phyloP scores from a whole-genome alignment of 768 basidiomycete genomes.

The Macrolepiota dolichaula region DNA sequence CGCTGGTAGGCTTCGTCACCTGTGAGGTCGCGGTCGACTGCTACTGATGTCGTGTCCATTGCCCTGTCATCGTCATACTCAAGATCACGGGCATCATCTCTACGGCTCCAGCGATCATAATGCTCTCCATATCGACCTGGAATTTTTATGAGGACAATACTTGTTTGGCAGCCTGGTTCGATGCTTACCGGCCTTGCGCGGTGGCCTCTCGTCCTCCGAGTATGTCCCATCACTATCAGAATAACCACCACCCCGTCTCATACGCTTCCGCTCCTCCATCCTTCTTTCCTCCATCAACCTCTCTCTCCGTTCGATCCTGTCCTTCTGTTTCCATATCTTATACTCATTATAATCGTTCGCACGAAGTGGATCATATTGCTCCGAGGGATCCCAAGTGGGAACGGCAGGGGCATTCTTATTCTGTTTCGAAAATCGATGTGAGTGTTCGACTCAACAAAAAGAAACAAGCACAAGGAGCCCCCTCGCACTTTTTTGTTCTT shows the following conservation, averaged over 20 bases:
- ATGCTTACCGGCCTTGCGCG: slow-evolving; percentile 61
- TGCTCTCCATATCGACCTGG: slow-evolving; percentile 48
- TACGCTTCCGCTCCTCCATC: slow-evolving; percentile 54
- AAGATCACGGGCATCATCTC: slow-evolving; percentile 37
- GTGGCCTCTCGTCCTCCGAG: slow-evolving; percentile 67
- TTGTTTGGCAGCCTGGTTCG: background rate
- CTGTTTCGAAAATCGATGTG: slow-evolving; percentile 27
- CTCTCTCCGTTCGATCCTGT: slow-evolving; percentile 71
- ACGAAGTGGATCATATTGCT: slow-evolving; percentile 75
- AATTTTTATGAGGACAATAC: background rate
- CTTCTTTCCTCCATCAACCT: slow-evolving; percentile 59
- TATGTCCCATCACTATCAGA: slow-evolving; percentile 63
- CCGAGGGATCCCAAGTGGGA: slow-evolving; percentile 72
- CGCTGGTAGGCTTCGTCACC: slow-evolving; percentile 83
- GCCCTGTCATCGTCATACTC: slow-evolving; percentile 20
- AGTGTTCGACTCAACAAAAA: background rate
- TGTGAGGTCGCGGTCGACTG: slow-evolving; percentile 44
- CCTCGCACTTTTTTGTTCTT: slow-evolving; percentile 60
- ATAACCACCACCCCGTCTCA: slow-evolving; percentile 53
- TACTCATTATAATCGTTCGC: slow-evolving; percentile 91
- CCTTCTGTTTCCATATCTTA: slow-evolving; percentile 75
- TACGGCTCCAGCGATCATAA: slow-evolving; percentile 48
- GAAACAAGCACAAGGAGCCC: too few relatives aligned
- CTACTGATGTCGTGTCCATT: slow-evolving; percentile 21
- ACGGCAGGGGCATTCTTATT: slow-evolving; percentile 56